These are phyloP conservation scores for Trypanosoma avium DNA, from an alignment of 208 protist species.

Conservation along the genomic window DNA sequence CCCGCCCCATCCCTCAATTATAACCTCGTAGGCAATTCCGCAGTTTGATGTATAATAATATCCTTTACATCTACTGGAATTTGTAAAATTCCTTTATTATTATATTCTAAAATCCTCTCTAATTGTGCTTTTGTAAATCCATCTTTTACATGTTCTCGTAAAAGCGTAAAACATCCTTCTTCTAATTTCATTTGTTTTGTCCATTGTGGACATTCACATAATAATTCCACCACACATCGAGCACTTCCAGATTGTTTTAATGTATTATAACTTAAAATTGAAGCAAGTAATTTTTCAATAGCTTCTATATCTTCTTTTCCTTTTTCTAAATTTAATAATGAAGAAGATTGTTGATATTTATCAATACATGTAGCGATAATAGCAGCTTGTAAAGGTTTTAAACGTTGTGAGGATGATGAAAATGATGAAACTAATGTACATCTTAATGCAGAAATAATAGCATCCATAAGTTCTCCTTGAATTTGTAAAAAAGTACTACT, in stretches of 20 bases:
- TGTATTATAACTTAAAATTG: constrained; percentile 3
- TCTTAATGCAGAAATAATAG: constrained; percentile 19
- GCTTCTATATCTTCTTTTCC: constrained; percentile 7
- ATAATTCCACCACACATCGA: constrained; percentile 32
- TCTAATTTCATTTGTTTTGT: constrained; percentile 23
- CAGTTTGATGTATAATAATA: constrained; percentile 7
- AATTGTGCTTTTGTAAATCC: constrained; percentile 47
- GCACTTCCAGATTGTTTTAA: constrained; percentile 26
- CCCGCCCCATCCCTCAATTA: background rate
- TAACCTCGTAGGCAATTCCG: constrained; percentile 21
- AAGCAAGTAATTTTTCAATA: constrained; percentile 16
- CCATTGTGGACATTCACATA: constrained; percentile 33
- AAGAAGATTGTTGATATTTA: background rate
- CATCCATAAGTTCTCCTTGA: constrained; percentile 7
- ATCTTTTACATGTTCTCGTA: constrained; percentile 31
- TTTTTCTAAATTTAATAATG: background rate
- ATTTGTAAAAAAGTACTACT: constrained; percentile 17
- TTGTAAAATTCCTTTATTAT: background rate
- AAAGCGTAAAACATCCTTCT: constrained; percentile 22
- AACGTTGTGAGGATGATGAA: constrained; percentile 2
- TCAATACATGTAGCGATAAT: constrained; percentile 12
- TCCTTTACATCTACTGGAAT: constrained; percentile 22
- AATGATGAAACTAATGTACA: constrained; percentile 8
- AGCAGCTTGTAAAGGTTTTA: constrained; percentile 8
- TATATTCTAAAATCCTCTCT: constrained; percentile 13